Evolutionary conservation across 2,329 filamentous ascomycete genomes (phyloP), one percentile per base, ranked within the genome.

Genomic region (Bipolaris zeicola): DNA sequence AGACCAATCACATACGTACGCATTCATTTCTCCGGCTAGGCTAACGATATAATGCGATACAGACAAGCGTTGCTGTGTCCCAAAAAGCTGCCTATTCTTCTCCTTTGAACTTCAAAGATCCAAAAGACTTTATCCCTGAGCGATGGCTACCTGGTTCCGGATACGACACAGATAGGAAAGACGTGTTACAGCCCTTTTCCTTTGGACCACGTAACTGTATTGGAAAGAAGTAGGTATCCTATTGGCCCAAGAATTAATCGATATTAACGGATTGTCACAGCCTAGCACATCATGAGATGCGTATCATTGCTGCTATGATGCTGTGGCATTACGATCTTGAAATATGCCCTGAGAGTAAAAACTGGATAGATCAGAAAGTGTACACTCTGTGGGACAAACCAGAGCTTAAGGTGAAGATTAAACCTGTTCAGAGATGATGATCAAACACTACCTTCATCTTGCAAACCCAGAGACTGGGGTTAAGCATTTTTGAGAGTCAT

Each of bases 221-320:
- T 6, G 73, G 73, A 2, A 76, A 72, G 60, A 75, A 71, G 73
- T 75, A 54, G 61, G 68, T 58, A 39, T 34, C 10, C 4, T 24
- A 24, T 24, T 24, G 22, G 6, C 4, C 6, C 22, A 24, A 5
- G 3, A 24, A 24, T 4, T 24, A 24, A 24, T 24, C 6, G 22
- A 24, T 24, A 28, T 36, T 49, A 39, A 49, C 14, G 18, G 6
- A 20, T 1, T 6, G 3, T n/a, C 20, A 3, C n/a, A 68, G 63
- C 50, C 56, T 70, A 28, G 72, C 74, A 1, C 76, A 77, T 50
- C 69, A 69, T 38, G 71, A 74, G 48, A 72, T 75, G 64, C 61
- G 72, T 0, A 42, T 74, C 1, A 53, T 74, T 2, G 50, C 70
- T 5, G 66, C 67, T 2, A 63, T 47, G 11, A 10, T 73, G 2